Conservation (phyloP, 73 alveolate genomes). For the Paraurostyla sp. region DNA sequence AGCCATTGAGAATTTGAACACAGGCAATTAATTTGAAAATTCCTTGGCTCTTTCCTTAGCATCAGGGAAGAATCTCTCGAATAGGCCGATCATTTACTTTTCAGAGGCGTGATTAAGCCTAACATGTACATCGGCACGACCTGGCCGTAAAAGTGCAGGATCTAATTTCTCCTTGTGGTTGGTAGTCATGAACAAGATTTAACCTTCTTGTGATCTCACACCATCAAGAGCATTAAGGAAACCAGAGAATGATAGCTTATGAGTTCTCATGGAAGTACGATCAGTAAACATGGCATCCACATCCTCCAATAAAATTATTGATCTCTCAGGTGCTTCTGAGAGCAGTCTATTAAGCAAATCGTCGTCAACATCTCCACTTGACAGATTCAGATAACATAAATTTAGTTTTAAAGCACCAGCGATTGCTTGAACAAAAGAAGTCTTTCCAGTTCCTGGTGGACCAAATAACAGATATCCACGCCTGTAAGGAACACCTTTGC, state of each 20-base stretch:
- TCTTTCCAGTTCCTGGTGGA: conserved; percentile 84
- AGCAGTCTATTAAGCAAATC: conserved; percentile 70
- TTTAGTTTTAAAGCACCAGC: conserved; percentile 77
- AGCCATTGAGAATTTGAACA: conserved; percentile 43
- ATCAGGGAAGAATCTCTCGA: conserved; percentile 55
- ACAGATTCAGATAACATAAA: conserved; percentile 75
- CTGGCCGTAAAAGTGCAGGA: conserved; percentile 80
- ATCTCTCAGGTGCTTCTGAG: conserved; percentile 76
- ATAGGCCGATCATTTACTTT: conserved; percentile 44
- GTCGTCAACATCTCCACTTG: conserved; percentile 64
- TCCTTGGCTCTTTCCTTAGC: not conserved
- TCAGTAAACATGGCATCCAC: conserved; percentile 55
- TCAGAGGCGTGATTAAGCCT: conserved; percentile 49
- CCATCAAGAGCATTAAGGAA: conserved; percentile 81
- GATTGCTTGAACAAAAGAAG: conserved; percentile 78
- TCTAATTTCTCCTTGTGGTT: conserved; percentile 79
- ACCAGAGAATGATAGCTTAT: conserved; percentile 72
- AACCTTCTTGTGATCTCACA: conserved; percentile 70
- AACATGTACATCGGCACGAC: conserved; percentile 74
- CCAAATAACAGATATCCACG: conserved; percentile 80
- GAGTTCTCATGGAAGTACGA: not conserved
- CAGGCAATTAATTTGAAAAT: conserved; percentile 51
- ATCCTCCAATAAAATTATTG: conserved; percentile 75
- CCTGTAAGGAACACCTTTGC: conserved; percentile 81
- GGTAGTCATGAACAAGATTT: conserved; percentile 77